phyloP scores from a whole-genome alignment of 192 early-diverging fungal species.

The Obelidium mucronatum region DNA sequence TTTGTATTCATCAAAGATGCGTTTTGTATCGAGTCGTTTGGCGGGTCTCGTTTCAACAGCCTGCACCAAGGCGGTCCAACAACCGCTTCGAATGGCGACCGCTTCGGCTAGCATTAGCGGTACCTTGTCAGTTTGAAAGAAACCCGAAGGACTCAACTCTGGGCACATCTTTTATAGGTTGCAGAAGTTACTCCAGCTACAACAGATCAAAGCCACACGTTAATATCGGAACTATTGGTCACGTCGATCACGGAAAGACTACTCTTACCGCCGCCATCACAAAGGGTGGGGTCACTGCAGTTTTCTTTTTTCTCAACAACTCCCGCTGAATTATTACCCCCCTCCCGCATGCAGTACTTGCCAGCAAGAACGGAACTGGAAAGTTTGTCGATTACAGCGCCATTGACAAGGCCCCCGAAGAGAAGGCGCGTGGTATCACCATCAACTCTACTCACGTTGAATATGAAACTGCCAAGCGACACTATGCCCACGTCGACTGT shows the following conservation, averaged over 20 bases:
- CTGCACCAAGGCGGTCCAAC: background rate
- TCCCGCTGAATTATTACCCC: slow-evolving; percentile 1
- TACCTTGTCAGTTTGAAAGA: background rate
- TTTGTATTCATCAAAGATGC: slow-evolving; percentile 11
- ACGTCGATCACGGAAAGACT: slow-evolving; percentile 99
- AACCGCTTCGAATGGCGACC: background rate
- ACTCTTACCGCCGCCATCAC: slow-evolving; percentile 99
- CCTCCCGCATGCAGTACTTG: slow-evolving; percentile 66
- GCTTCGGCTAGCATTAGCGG: background rate
- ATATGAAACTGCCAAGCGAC: slow-evolving; percentile 88
- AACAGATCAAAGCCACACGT: slow-evolving; percentile 92
- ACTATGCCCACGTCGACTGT: slow-evolving; percentile 97
- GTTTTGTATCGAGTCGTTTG: background rate
- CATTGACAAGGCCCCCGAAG: slow-evolving; percentile 99
- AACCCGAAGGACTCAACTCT: background rate
- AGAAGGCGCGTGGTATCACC: slow-evolving; percentile 97
- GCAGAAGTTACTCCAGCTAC: slow-evolving; percentile 65
- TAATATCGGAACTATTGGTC: slow-evolving; percentile 99
- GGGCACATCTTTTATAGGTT: background rate
- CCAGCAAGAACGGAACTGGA: slow-evolving; percentile 76
- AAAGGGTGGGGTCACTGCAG: slow-evolving; percentile 58
- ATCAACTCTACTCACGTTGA: slow-evolving; percentile 97
- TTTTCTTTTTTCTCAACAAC: slow-evolving; percentile 19
- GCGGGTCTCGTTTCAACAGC: background rate
- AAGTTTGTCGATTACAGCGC: slow-evolving; percentile 95